Percentiles rank a stretch among this genome's conserved stretches.
Conservation (phyloP, 2,329 filamentous ascomycete species). For the Fusarium proliferatum region DNA sequence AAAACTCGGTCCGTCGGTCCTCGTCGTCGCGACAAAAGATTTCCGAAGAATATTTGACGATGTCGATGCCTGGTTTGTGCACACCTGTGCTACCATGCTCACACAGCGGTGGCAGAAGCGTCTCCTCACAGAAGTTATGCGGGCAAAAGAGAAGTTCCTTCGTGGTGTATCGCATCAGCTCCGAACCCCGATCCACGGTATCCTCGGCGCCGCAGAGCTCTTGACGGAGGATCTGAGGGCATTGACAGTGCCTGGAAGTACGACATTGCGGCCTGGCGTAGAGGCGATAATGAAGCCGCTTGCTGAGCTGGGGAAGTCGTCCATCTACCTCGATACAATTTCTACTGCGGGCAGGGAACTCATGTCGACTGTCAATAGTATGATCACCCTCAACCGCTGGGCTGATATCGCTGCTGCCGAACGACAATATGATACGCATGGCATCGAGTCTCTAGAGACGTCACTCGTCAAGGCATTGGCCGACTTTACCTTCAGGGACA, state of each 20-base stretch:
- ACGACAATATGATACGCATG: slow-evolving; percentile 44
- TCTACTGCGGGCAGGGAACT: slow-evolving; percentile 54
- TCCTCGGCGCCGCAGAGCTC: slow-evolving; percentile 53
- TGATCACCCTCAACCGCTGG: slow-evolving; percentile 56
- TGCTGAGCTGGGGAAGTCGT: not conserved
- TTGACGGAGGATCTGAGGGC: slow-evolving; percentile 54
- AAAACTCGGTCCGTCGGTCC: slow-evolving; percentile 45
- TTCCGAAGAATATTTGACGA: slow-evolving; percentile 60
- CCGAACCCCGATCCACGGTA: slow-evolving; percentile 60
- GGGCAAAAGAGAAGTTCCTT: slow-evolving; percentile 57
- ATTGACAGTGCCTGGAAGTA: slow-evolving; percentile 10
- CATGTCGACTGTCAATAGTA: slow-evolving; percentile 57
- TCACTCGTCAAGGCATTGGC: slow-evolving; percentile 23
- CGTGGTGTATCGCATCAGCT: slow-evolving; percentile 60
- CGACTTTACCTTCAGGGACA: not conserved
- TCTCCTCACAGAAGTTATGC: slow-evolving; percentile 53
- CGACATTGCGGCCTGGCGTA: not conserved
- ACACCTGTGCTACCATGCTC: slow-evolving; percentile 53
- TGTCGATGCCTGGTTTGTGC: slow-evolving; percentile 58
- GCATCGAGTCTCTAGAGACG: slow-evolving; percentile 22
- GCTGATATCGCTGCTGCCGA: slow-evolving; percentile 48
- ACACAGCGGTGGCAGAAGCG: slow-evolving; percentile 53
- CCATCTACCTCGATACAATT: slow-evolving; percentile 49
- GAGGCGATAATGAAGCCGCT: slow-evolving; percentile 9
- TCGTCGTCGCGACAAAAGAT: slow-evolving; percentile 55